These are phyloP conservation scores for Calonectria leucothoes DNA, from an alignment of 2,329 filamentous ascomycete genomes.

Conservation along the genomic window DNA sequence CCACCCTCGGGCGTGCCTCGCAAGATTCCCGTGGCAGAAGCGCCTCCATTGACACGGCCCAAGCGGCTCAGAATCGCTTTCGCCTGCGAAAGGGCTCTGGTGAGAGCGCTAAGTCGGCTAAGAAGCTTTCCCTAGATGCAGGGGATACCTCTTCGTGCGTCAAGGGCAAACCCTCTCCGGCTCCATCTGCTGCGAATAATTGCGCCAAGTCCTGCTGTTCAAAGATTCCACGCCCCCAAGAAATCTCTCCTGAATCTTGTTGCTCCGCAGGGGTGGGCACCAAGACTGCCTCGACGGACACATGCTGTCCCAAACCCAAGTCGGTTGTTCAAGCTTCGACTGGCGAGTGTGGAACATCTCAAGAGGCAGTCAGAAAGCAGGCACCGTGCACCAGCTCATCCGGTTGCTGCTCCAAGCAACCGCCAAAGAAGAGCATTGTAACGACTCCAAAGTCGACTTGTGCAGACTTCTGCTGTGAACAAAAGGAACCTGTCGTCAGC, in stretches of 20 bases:
- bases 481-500: neutral
- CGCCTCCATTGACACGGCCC: neutral
- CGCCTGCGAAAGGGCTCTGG: neutral
- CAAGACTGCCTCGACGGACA: neutral
- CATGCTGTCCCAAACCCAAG: neutral
- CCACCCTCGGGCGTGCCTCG: slow-evolving; percentile 36
- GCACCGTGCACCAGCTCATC: too few species aligned
- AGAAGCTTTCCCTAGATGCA: neutral
- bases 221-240: neutral
- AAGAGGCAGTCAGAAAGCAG: too few species aligned
- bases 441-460: neutral
- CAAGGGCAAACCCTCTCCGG: neutral
- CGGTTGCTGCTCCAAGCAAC: neutral
- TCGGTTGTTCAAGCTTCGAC: neutral
- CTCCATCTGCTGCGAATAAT: neutral
- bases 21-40: slow-evolving; percentile 40
- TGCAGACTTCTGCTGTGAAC: neutral
- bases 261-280: neutral
- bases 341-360: neutral
- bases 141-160: neutral
- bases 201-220: neutral
- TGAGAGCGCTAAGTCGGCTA: neutral
- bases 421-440: neutral
- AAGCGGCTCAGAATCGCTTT: neutral
- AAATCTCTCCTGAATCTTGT: neutral